These are phyloP conservation scores for Nosema bombycis DNA, from an alignment of 371 early-diverging fungal genomes.

Conservation along the genomic window DNA sequence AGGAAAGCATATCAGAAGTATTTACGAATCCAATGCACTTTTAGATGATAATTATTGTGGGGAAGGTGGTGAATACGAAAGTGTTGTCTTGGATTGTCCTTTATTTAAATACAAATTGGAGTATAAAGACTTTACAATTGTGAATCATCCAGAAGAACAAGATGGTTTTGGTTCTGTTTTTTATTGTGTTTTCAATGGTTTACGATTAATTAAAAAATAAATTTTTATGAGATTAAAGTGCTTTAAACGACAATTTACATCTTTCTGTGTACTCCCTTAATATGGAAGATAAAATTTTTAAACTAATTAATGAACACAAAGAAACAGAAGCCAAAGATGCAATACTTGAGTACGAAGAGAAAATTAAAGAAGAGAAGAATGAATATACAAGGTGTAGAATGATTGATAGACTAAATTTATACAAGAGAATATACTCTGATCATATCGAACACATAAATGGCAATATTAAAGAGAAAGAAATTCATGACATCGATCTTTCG, in stretches of 20 bases:
- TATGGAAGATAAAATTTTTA: slow-evolving; percentile 4
- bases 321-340: not conserved
- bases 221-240: too few species aligned
- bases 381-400: slow-evolving; percentile 3
- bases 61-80: slow-evolving; percentile 98
- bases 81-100: slow-evolving; percentile 86
- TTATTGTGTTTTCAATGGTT: slow-evolving; percentile 27
- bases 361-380: not conserved
- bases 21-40: slow-evolving; percentile 67
- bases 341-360: not conserved
- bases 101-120: slow-evolving; percentile 73
- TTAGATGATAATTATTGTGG: slow-evolving; percentile 76
- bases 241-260: too few species aligned
- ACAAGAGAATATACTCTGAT: not conserved
- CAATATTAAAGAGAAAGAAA: not conserved
- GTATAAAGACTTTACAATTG: slow-evolving; percentile 52
- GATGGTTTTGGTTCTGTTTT: slow-evolving; percentile 39
- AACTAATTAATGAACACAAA: slow-evolving; percentile 2
- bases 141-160: slow-evolving; percentile 44
- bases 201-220: slow-evolving; percentile 1
- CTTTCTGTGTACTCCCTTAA: not conserved
- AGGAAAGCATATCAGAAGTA: slow-evolving; percentile 68
- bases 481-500: not conserved
- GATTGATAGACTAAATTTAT: not conserved
- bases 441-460: not conserved